These are phyloP conservation scores for Helichrysum umbraculigerum DNA, from an alignment of 129 eudicot genomes.

Conservation along the genomic window DNA sequence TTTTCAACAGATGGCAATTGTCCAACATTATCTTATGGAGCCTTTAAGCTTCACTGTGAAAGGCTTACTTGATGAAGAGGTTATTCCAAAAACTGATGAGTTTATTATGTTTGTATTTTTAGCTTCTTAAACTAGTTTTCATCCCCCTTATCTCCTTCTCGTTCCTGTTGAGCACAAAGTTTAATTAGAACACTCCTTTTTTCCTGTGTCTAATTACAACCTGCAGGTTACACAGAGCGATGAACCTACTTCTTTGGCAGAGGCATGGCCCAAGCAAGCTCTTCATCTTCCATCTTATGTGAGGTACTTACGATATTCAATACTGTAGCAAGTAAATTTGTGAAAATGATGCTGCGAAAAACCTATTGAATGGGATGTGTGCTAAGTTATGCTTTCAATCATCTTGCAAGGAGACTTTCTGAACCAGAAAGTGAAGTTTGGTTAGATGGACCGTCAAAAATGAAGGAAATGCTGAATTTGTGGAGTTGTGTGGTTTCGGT, in stretches of 20 bases:
- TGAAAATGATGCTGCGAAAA: background rate
- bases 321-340: slow-evolving; percentile 19
- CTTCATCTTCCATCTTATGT: slow-evolving; percentile 59
- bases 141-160: background rate
- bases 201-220: no score
- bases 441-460: slow-evolving; percentile 49
- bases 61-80: slow-evolving; percentile 46
- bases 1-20: slow-evolving; percentile 62
- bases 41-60: slow-evolving; percentile 63
- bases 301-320: slow-evolving; percentile 37
- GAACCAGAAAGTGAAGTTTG: slow-evolving; percentile 38
- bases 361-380: background rate
- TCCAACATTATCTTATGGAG: slow-evolving; percentile 65
- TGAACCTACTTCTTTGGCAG: slow-evolving; percentile 29
- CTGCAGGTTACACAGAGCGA: slow-evolving; percentile 35
- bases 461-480: slow-evolving; percentile 48
- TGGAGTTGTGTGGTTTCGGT: slow-evolving; percentile 79
- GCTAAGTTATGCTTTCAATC: slow-evolving; percentile 26
- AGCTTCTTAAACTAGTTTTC: background rate
- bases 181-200: background rate
- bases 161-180: background rate
- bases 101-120: background rate
- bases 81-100: slow-evolving; percentile 28
- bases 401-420: slow-evolving; percentile 40
- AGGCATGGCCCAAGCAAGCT: slow-evolving; percentile 46